Evolutionary conservation across 1,139 yeast genomes (phyloP), one percentile per base, ranked within the genome.

Genomic region (Scheffersomyces insectosa): DNA sequence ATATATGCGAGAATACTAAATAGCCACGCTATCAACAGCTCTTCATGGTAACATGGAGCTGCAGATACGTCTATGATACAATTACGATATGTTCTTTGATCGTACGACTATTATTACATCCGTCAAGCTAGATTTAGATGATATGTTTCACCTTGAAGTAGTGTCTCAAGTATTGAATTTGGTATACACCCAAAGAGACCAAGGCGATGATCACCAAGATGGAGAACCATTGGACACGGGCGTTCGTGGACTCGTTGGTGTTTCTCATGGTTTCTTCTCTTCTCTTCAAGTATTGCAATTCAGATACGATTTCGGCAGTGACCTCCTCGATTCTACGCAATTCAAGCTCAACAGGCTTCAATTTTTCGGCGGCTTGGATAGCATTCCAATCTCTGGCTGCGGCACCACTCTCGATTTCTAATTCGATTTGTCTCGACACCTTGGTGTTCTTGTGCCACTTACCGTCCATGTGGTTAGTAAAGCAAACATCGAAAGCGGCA

Each of bases 381-480:
- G 95, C 90, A 62, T 89, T 89, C 98, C 98, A 93, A 69, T 93
- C 98, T 68, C 98, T 85, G 33, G 98, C 98, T 56, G 91, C 89
- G 42, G 97, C 88, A 29, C 99, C 99, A 51, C 91, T 85, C 66
- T 93, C 98, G 46, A 93, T 86, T 54, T 91, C 97, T 59, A 93
- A 75, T 61, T 90, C 97, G 54, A 93, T 74, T 44, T 84, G 83
- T 66, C 91, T 79, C 37, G 70, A 62, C 51, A 78, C 59, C 39
- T 49, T 36, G 12, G 39, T 35, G 11, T 47, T 50, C 32, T 42
- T 36, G 34, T 52, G 50, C 38, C 70, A 56, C 40, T 65, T 62
- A 29, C 68, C 63, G 46, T 79, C 76, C 50, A 70, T 58, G 42
- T 71, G 65, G 65, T 93, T 93, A 50, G 84, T 86, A 68, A 93